Evolutionary conservation across 1,139 yeast genomes (phyloP), one percentile per base, ranked within the genome.

Genomic region (Ogataea hybrid): DNA sequence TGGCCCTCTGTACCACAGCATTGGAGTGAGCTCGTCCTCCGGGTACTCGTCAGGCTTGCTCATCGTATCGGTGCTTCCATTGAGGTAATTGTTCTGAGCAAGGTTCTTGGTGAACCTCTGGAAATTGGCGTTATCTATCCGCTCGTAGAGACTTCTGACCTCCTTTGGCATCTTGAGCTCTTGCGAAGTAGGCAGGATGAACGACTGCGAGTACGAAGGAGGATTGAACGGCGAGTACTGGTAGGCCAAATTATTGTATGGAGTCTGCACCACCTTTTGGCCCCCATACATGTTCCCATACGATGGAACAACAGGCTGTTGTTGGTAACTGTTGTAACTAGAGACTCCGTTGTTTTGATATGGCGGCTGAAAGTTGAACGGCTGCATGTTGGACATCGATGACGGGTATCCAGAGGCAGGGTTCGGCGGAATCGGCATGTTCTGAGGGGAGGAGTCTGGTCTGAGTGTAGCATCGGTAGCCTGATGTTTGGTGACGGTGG

Each of bases 1-100:
- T 6, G 96, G 89, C 2, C 92, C 79, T 48, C 87, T 74, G 63
- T 82, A 87, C 90, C 96, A 89, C 16, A 86, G 65, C 30, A 84
- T 67, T 43, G 83, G 84, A 5, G 44, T 35, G 6, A 48, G 28
- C 31, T 48, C 50, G 45, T 52, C 57, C 25, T 46, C 52, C 2
- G 43, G 18, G 12, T 44, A 34, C 11, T 50, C 54, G 20, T 49
- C 52, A 5, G 51, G 50, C 38, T 44, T 50, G 33, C 47, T 32
- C 46, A 52, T 36, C 11, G 42, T 28, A 15, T 49, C 54, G 9
- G 37, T 35, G 9, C 48, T 35, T 20, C 39, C 35, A 15, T 41
- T 35, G 35, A 51, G 28, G 29, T 47, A 52, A 33, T 52, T 52
- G 37, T 53, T 51, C 30, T 54, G 53, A 11, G 39, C 41, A 2